Conservation (phyloP, 2,329 filamentous ascomycete genomes). For the Plenodomus lindquistii region DNA sequence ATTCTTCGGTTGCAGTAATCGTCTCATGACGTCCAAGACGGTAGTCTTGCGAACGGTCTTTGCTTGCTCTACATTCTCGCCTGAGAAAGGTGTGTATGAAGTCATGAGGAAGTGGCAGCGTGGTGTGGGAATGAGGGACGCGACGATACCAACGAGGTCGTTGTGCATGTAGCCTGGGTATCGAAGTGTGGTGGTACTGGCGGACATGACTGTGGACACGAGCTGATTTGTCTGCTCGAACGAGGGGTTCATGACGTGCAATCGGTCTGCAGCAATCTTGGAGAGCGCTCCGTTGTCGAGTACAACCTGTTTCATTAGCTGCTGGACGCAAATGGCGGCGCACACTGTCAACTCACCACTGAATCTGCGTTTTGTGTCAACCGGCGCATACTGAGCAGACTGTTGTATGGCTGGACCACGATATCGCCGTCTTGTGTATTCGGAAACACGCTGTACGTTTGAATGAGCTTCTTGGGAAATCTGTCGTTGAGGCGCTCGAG, state of each 20-base stretch:
- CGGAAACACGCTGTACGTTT: slow-evolving; percentile 98
- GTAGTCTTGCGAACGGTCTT: slow-evolving; percentile 98
- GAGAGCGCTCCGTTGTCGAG: slow-evolving; percentile 94
- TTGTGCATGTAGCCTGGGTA: slow-evolving; percentile 99
- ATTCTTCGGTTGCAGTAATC: slow-evolving; percentile 95
- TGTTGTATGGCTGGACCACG: slow-evolving; percentile 98
- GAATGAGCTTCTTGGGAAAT: slow-evolving; percentile 98
- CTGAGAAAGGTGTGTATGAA: slow-evolving; percentile 96
- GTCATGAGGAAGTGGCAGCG: slow-evolving; percentile 98
- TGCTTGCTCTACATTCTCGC: slow-evolving; percentile 92
- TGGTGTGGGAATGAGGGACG: slow-evolving; percentile 92
- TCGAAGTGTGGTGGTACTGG: slow-evolving; percentile 91
- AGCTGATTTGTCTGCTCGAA: slow-evolving; percentile 98
- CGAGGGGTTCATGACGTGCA: slow-evolving; percentile 93
- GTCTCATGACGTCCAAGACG: slow-evolving; percentile 94
- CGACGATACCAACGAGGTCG: slow-evolving; percentile 94
- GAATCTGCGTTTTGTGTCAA: slow-evolving; percentile 96
- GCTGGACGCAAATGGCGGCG: background rate
- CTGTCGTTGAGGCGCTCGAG: slow-evolving; percentile 94
- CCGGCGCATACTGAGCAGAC: slow-evolving; percentile 84
- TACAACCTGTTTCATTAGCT: slow-evolving; percentile 63
- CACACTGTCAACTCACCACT: slow-evolving; percentile 64
- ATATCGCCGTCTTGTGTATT: slow-evolving; percentile 90
- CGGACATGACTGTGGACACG: slow-evolving; percentile 95
- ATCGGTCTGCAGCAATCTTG: slow-evolving; percentile 88